Conservation (phyloP, 306 rosid genomes). For the Abrus pulchellus region DNA sequence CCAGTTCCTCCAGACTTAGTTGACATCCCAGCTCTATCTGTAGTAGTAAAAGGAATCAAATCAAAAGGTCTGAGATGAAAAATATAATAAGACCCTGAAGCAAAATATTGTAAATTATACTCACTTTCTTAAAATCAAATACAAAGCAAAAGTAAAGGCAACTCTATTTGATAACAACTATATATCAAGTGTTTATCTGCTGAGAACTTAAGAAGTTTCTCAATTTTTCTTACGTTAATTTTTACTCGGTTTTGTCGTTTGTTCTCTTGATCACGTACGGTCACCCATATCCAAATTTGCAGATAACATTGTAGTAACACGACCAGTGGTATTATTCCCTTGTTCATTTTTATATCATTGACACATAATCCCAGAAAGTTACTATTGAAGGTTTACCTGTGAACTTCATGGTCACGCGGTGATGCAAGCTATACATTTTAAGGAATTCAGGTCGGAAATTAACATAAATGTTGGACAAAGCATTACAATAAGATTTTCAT, state of each 20-base stretch:
- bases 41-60: constrained; percentile 5
- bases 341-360: constrained; percentile 17
- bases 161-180: constrained; percentile 6
- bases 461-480: constrained; percentile 14
- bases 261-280: not conserved
- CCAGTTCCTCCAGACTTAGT: constrained; percentile 90
- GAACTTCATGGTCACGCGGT: not conserved
- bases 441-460: not conserved
- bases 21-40: constrained; percentile 94
- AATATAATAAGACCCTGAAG: not conserved
- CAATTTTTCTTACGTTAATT: not conserved
- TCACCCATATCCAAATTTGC: constrained; percentile 10
- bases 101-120: not conserved
- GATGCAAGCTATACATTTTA: not conserved
- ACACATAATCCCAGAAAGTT: not conserved
- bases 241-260: not conserved
- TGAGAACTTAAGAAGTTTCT: not conserved
- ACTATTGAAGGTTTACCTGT: constrained; percentile 15
- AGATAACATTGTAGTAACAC: not conserved
- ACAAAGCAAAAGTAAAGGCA: not conserved
- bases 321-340: not conserved
- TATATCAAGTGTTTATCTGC: not conserved
- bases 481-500: not conserved
- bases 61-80: not conserved
- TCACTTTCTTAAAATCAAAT: constrained; percentile 7